Percentiles rank a stretch among this genome's conserved stretches.
phyloP scores from a whole-genome alignment of 345 rosid species.

The Adansonia digitata region DNA sequence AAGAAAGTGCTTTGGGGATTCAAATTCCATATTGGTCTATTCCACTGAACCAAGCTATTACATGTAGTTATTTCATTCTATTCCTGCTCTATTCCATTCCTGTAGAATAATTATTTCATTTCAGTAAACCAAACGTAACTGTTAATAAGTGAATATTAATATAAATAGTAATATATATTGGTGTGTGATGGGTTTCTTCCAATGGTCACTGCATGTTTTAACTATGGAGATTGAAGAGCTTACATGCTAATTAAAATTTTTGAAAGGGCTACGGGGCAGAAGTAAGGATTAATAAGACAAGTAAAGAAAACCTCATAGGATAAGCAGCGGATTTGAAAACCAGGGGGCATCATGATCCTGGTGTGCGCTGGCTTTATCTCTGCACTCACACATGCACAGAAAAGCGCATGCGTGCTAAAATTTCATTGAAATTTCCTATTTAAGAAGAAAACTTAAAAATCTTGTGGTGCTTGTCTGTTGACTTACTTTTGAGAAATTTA shows the following conservation, averaged over 20 bases:
- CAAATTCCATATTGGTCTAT: too few species aligned
- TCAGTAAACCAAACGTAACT: too few species aligned
- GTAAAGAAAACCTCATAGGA: too few species aligned
- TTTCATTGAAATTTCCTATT: not conserved
- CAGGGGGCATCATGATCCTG: not conserved
- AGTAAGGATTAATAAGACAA: not conserved
- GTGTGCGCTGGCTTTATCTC: not conserved
- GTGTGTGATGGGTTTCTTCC: not conserved
- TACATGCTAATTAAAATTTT: not conserved
- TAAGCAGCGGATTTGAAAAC: not conserved
- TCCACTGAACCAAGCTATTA: too few species aligned
- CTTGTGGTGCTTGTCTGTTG: not conserved
- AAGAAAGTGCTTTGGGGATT: too few species aligned
- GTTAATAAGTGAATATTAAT: not conserved
- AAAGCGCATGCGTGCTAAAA: not conserved
- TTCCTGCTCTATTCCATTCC: too few species aligned
- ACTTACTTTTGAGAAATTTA: not conserved
- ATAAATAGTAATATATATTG: not conserved
- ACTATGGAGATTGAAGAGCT: not conserved
- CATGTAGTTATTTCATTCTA: too few species aligned
- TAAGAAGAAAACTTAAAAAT: not conserved
- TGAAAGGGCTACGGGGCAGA: not conserved
- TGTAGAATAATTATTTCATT: too few species aligned
- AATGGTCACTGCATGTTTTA: not conserved
- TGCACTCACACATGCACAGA: not conserved